A percentile compares a stretch with the other conserved stretches of the same genome.
phyloP scores from a whole-genome alignment of 225 moss, liverwort and hornwort species.

The Neckera pumila region DNA sequence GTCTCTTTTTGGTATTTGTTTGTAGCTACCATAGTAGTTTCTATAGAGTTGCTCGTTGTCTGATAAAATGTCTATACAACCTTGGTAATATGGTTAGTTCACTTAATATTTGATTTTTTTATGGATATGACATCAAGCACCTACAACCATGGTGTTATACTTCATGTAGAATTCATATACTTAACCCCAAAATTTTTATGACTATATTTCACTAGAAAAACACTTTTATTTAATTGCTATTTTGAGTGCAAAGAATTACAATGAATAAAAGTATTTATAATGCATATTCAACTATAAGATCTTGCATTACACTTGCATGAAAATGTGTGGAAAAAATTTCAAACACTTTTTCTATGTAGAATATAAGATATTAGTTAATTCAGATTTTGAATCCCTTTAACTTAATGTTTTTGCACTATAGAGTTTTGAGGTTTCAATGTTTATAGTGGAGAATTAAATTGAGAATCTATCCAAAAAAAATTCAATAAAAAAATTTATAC shows the following conservation, averaged over 20 bases:
- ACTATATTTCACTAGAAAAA: not conserved
- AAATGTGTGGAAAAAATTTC: not conserved
- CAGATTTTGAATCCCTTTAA: accelerated
- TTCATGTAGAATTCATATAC: not conserved
- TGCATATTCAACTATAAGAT: not conserved
- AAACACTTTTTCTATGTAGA: not conserved
- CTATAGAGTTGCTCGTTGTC: not conserved
- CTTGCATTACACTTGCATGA: not conserved
- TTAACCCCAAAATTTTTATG: not conserved
- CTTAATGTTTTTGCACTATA: not conserved
- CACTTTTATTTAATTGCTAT: accelerated
- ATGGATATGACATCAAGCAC: not conserved
- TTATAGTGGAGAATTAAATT: not conserved
- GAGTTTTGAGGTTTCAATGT: not conserved
- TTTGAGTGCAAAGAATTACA: not conserved
- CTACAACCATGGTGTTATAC: not conserved
- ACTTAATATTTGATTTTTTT: not conserved
- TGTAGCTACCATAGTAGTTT: not conserved
- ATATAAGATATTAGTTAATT: not conserved
- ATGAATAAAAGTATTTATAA: too few relatives aligned
- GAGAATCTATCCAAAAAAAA: not conserved
- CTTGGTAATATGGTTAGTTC: not conserved
- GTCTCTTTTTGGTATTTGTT: not conserved
- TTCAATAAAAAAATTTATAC: not conserved
- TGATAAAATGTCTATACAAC: not conserved